phyloP scores from a whole-genome alignment of 768 basidiomycete species.

The Cystobasidium onofrii region DNA sequence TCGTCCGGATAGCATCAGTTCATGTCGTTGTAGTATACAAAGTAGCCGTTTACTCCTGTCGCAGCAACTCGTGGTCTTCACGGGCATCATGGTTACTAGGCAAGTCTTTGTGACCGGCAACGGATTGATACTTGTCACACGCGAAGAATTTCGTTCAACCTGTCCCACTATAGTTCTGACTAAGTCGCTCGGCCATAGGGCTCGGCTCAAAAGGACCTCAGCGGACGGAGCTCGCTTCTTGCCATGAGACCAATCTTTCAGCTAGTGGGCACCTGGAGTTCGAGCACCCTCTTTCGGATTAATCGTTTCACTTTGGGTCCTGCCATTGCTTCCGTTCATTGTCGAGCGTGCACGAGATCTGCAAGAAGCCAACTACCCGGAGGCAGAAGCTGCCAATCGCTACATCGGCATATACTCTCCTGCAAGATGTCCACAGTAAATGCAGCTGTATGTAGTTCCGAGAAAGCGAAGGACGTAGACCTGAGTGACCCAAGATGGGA shows the following conservation, averaged over 20 bases:
- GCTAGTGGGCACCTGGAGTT: background rate
- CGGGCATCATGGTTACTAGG: no score
- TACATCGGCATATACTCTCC: background rate
- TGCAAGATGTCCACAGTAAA: background rate
- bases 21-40: slow-evolving; percentile 9
- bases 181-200: background rate
- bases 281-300: background rate
- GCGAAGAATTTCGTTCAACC: no score
- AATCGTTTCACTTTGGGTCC: background rate
- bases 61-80: no score
- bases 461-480: background rate
- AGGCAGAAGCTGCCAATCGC: background rate
- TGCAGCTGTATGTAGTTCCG: background rate
- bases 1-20: background rate
- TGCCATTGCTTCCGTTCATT: background rate
- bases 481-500: background rate
- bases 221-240: background rate
- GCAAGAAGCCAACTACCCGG: background rate
- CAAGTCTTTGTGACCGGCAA: no score
- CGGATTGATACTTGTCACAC: no score
- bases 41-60: no score
- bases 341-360: background rate
- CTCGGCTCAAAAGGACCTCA: background rate
- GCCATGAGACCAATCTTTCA: background rate
- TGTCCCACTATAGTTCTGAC: no score